These are phyloP conservation scores for Medicago ruthenica DNA, from an alignment of 306 rosid genomes.

Conservation along the genomic window DNA sequence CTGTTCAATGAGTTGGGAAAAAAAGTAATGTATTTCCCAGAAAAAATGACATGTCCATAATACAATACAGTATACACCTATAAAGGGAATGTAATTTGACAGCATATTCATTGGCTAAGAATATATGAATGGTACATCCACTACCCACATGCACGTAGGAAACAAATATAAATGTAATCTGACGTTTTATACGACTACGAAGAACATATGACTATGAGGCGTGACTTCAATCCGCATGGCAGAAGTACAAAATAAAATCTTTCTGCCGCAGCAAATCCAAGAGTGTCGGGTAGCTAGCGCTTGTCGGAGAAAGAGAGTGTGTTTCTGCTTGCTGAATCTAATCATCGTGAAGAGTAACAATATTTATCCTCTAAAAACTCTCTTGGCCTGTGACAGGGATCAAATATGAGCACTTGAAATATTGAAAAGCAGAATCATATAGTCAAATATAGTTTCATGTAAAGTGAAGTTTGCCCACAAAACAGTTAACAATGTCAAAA, in stretches of 20 bases:
- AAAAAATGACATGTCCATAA: conserved; percentile 33
- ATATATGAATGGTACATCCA: conserved; percentile 23
- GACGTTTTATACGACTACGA: not conserved
- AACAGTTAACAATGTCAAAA: conserved; percentile 12
- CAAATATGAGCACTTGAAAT: conserved; percentile 36
- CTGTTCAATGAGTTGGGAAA: conserved; percentile 40
- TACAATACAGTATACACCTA: conserved; percentile 22
- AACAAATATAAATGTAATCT: conserved; percentile 7
- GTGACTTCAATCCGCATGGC: conserved; percentile 34
- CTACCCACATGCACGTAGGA: conserved; percentile 9
- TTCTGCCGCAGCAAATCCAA: conserved; percentile 32
- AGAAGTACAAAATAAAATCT: conserved; percentile 32
- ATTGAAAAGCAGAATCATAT: conserved; percentile 32
- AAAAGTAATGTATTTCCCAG: conserved; percentile 37
- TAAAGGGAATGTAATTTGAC: conserved; percentile 35
- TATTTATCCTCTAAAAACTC: conserved; percentile 48
- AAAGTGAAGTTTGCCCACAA: conserved; percentile 25
- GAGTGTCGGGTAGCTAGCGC: conserved; percentile 26
- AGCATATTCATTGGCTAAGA: conserved; percentile 34
- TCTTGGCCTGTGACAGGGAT: conserved; percentile 67
- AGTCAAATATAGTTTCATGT: conserved; percentile 25
- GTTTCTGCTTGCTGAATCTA: conserved; percentile 40
- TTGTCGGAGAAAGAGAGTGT: conserved; percentile 28
- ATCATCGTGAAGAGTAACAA: conserved; percentile 38
- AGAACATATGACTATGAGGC: conserved; percentile 40